phyloP scores from a whole-genome alignment of 2,329 filamentous ascomycete species.

The Aureobasidium subglaciale region DNA sequence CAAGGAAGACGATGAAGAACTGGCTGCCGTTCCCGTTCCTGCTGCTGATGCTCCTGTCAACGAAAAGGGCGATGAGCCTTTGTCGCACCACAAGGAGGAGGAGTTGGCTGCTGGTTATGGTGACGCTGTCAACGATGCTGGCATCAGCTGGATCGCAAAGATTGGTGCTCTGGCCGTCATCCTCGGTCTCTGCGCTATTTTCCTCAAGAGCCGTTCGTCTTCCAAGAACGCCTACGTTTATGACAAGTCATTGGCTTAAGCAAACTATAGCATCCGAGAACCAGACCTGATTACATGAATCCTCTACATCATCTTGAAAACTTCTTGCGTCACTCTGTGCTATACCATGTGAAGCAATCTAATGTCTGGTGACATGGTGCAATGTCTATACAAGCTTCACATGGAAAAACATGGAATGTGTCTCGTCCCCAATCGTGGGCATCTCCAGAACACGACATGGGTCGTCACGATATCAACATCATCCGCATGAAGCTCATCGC shows the following conservation, averaged over 20 bases:
- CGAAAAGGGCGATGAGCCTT: constrained; percentile 18
- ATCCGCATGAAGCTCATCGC: too few species aligned
- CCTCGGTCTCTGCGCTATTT: constrained; percentile 35
- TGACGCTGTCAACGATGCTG: constrained; percentile 22
- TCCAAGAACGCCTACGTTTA: background rate
- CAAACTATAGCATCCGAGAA: background rate
- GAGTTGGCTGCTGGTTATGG: constrained; percentile 19
- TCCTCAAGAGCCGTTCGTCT: constrained; percentile 30
- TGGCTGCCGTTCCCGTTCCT: constrained; percentile 25
- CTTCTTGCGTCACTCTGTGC: too few species aligned
- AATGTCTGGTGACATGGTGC: too few species aligned
- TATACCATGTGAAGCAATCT: too few species aligned
- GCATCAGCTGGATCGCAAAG: constrained; percentile 39
- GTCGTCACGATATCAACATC: too few species aligned
- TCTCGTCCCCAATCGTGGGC: too few species aligned
- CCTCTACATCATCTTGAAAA: background rate
- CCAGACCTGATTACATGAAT: background rate
- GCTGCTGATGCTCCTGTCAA: constrained; percentile 30
- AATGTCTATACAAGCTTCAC: too few species aligned
- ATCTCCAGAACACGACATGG: too few species aligned
- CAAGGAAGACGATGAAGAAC: constrained; percentile 7
- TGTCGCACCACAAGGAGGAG: constrained; percentile 16
- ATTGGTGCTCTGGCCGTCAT: constrained; percentile 38
- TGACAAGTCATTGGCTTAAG: constrained; percentile 13
- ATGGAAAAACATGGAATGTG: too few species aligned